Percentiles rank a stretch among this genome's conserved stretches.
phyloP scores from a whole-genome alignment of 805 yeast genomes.

The Kazachstania martiniae region DNA sequence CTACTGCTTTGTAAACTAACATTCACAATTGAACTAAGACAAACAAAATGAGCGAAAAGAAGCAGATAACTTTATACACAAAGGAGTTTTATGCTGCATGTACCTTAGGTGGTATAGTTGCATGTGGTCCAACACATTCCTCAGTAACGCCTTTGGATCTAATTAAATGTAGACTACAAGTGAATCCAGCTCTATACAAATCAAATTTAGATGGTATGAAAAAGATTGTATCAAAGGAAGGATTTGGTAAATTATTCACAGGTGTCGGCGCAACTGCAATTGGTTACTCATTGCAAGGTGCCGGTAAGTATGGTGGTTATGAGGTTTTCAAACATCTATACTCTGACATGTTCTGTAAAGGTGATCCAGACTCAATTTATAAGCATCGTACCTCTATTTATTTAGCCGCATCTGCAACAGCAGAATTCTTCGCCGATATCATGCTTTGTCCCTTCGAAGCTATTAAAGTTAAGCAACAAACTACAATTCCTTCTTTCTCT shows the following conservation, averaged over 20 bases:
- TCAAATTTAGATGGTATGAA: slow-evolving; percentile 78
- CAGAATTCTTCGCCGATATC: slow-evolving; percentile 88
- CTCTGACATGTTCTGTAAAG: slow-evolving; percentile 50
- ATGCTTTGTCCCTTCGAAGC: slow-evolving; percentile 91
- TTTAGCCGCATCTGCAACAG: slow-evolving; percentile 81
- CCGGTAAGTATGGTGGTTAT: slow-evolving; percentile 93
- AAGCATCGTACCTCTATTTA: slow-evolving; percentile 65
- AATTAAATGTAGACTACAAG: slow-evolving; percentile 90
- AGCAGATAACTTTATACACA: slow-evolving; percentile 17
- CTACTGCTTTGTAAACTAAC: too few relatives aligned
- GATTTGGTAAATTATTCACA: slow-evolving; percentile 64
- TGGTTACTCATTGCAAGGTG: slow-evolving; percentile 94
- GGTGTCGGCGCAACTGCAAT: slow-evolving; percentile 89
- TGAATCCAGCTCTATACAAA: slow-evolving; percentile 57
- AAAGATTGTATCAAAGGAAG: slow-evolving; percentile 62
- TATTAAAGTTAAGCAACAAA: slow-evolving; percentile 88
- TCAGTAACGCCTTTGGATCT: slow-evolving; percentile 87
- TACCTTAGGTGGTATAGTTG: slow-evolving; percentile 54
- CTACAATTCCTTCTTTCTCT: slow-evolving; percentile 82
- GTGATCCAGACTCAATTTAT: slow-evolving; percentile 42
- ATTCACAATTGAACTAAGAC: too few relatives aligned
- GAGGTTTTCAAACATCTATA: slow-evolving; percentile 82
- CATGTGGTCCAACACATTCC: slow-evolving; percentile 96
- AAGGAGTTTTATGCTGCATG: slow-evolving; percentile 32
- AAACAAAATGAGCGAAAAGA: too few relatives aligned